These are phyloP conservation scores for Fusarium kyushuense DNA, from an alignment of 2,329 filamentous ascomycete genomes.

Conservation along the genomic window DNA sequence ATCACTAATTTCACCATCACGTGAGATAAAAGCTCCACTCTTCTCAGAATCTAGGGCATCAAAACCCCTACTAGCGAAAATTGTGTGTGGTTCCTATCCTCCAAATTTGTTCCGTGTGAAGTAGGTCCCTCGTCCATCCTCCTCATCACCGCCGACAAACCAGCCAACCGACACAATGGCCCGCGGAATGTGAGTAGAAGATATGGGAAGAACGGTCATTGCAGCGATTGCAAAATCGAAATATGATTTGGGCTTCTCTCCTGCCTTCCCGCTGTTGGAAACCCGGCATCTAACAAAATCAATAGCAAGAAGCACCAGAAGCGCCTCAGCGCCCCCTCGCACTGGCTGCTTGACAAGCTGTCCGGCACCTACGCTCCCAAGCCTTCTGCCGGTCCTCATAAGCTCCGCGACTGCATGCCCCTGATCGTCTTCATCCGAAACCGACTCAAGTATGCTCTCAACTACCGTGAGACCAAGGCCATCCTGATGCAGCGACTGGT, in stretches of 20 bases:
- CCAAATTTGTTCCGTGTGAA: slow-evolving; percentile 44
- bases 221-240: slow-evolving; percentile 2
- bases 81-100: slow-evolving; percentile 45
- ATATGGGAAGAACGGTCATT: slow-evolving; percentile 19
- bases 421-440: slow-evolving; percentile 98
- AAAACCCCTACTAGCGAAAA: slow-evolving; percentile 47
- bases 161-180: slow-evolving; percentile 68
- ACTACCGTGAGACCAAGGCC: slow-evolving; percentile 95
- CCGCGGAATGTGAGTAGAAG: slow-evolving; percentile 69
- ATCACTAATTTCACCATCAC: not conserved
- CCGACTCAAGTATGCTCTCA: slow-evolving; percentile 99
- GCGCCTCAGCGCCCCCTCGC: slow-evolving; percentile 97
- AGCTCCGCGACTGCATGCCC: slow-evolving; percentile 98
- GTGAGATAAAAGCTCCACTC: not conserved
- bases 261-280: slow-evolving; percentile 8
- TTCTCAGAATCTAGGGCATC: slow-evolving; percentile 52
- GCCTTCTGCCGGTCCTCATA: slow-evolving; percentile 91
- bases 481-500: slow-evolving; percentile 99
- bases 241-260: slow-evolving; percentile 20
- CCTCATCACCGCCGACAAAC: slow-evolving; percentile 55
- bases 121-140: slow-evolving; percentile 48
- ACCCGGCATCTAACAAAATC: slow-evolving; percentile 51
- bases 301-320: slow-evolving; percentile 99
- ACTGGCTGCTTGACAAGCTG: slow-evolving; percentile 99
- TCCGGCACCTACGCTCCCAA: slow-evolving; percentile 85